These are phyloP conservation scores for Arachnomyces sp. DNA, from an alignment of 2,329 filamentous ascomycete species.

Conservation along the genomic window DNA sequence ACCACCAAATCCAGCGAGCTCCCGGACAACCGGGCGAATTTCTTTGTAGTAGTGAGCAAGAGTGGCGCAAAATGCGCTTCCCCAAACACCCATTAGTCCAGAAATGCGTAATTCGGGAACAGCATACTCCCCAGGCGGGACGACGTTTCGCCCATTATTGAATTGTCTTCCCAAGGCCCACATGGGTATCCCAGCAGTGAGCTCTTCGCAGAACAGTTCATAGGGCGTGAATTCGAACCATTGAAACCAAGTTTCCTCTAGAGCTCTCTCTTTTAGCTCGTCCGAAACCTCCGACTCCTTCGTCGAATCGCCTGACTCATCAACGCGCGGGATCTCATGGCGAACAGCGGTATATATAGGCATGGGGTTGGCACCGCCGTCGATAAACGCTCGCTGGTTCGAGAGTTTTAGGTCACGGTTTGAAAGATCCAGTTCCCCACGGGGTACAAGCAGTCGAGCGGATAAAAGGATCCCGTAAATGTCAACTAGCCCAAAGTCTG, in stretches of 20 bases:
- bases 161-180: constrained; percentile 88
- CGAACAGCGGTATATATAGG: constrained; percentile 94
- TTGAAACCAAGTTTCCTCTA: constrained; percentile 79
- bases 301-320: constrained; percentile 38
- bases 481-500: constrained; percentile 85
- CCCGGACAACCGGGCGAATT: constrained; percentile 70
- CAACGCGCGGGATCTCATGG: constrained; percentile 73
- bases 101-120: constrained; percentile 79
- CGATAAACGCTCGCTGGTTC: constrained; percentile 67
- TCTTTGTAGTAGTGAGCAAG: constrained; percentile 94
- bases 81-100: constrained; percentile 87
- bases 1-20: constrained; percentile 63
- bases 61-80: constrained; percentile 91
- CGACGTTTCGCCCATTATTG: constrained; percentile 58
- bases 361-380: constrained; percentile 71
- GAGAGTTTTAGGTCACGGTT: constrained; percentile 82
- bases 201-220: constrained; percentile 91
- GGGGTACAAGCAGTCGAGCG: constrained; percentile 75
- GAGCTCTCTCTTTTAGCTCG: constrained; percentile 38
- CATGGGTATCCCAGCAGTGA: constrained; percentile 82
- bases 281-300: constrained; percentile 40
- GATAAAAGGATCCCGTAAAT: constrained; percentile 82
- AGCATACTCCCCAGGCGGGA: constrained; percentile 54
- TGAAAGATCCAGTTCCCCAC: constrained; percentile 69
- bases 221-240: constrained; percentile 97